A percentile compares a stretch with the other conserved stretches of the same genome.
These are phyloP conservation scores for Warburgia ugandensis DNA, from an alignment of 164 flowering plant genomes.

Conservation along the genomic window DNA sequence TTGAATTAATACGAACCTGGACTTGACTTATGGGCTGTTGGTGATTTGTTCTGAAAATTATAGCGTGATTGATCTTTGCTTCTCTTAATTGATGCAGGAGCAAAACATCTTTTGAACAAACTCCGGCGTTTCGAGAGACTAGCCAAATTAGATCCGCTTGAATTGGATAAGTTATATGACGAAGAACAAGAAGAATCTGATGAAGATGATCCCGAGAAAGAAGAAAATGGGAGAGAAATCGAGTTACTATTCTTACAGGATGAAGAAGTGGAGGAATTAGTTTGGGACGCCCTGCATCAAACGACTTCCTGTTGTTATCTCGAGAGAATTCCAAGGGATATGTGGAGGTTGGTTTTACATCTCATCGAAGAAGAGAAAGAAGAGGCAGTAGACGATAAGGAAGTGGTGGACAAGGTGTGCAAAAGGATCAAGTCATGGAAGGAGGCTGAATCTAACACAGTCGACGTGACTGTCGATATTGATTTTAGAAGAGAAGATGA, in stretches of 20 bases:
- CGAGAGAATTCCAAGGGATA: constrained; percentile 29
- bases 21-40: too few relatives aligned
- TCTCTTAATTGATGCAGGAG: constrained; percentile 35
- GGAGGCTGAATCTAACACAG: constrained; percentile 52
- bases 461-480: constrained; percentile 79
- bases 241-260: constrained; percentile 7
- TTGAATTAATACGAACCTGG: too few relatives aligned
- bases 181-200: constrained; percentile 36
- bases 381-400: constrained; percentile 14
- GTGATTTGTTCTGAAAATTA: neutral
- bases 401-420: constrained; percentile 32
- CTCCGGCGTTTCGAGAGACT: constrained; percentile 65
- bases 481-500: constrained; percentile 41
- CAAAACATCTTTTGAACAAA: constrained; percentile 57
- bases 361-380: constrained; percentile 45
- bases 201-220: constrained; percentile 20
- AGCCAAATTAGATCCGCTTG: constrained; percentile 67
- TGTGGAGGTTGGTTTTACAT: constrained; percentile 49
- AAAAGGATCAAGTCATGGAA: constrained; percentile 59
- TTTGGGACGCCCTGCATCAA: constrained; percentile 18
- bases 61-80: neutral
- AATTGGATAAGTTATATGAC: constrained; percentile 55
- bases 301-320: constrained; percentile 10
- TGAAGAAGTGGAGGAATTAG: constrained; percentile 13
- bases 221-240: constrained; percentile 4